Evolutionary conservation across 2,329 filamentous ascomycete genomes (phyloP).

Genomic region (Nigrospora oryzae): DNA sequence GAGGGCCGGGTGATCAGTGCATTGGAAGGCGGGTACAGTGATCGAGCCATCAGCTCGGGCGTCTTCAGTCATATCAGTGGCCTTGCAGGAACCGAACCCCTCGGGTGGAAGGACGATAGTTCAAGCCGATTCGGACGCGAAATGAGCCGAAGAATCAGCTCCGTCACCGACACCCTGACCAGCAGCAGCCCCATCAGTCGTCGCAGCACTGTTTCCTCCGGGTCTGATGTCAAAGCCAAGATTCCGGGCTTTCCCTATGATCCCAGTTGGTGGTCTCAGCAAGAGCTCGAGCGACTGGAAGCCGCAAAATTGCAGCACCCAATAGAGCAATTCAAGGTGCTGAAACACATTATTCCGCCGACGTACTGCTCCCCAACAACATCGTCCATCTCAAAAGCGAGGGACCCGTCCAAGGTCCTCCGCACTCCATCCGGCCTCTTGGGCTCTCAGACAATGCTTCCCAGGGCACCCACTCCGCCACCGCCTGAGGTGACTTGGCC

Average conservation of each 20-base stretch:
- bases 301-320: constrained; percentile 42
- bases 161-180: constrained; percentile 20
- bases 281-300: constrained; percentile 63
- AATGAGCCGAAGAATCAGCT: constrained; percentile 45
- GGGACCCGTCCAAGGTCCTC: constrained; percentile 57
- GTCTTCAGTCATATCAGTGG: constrained; percentile 86
- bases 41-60: constrained; percentile 80
- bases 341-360: constrained; percentile 48
- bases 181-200: constrained; percentile 2
- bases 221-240: constrained; percentile 18
- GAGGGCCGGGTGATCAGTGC: constrained; percentile 88
- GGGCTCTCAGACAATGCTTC: constrained; percentile 22
- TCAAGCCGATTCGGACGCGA: constrained; percentile 44
- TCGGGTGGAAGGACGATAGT: constrained; percentile 25
- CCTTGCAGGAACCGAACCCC: constrained; percentile 51
- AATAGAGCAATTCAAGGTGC: constrained; percentile 37
- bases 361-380: constrained; percentile 85
- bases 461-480: constrained; percentile 52
- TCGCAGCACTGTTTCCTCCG: constrained; percentile 21
- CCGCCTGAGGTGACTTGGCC: constrained; percentile 81
- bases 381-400: constrained; percentile 74
- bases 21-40: constrained; percentile 91
- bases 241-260: constrained; percentile 44
- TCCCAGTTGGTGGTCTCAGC: constrained; percentile 61
- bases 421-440: constrained; percentile 52